These are phyloP conservation scores for Phylloporus rhodoxanthus DNA, from an alignment of 768 basidiomycete species.

Conservation along the genomic window DNA sequence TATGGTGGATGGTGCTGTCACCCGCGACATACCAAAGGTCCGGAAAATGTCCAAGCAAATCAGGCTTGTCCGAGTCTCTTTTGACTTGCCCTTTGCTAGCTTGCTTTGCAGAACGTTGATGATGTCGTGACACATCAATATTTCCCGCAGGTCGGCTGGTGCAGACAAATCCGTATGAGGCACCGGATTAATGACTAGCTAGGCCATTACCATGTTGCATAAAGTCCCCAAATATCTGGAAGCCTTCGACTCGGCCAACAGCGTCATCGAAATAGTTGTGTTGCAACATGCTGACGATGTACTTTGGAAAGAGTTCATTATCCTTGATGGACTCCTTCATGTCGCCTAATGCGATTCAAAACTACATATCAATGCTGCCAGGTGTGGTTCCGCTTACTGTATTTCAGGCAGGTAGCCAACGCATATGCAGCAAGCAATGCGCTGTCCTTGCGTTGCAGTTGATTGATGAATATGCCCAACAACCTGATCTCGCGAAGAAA, in stretches of 20 bases:
- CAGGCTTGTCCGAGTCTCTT: slow-evolving; percentile 18
- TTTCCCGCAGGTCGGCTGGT: slow-evolving; percentile 12
- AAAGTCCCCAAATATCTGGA: slow-evolving; percentile 20
- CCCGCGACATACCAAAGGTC: slow-evolving; percentile 11
- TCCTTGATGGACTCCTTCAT: slow-evolving; percentile 12
- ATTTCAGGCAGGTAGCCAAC: slow-evolving; percentile 11
- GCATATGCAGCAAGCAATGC: slow-evolving; percentile 21
- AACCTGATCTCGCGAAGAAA: slow-evolving; percentile 7
- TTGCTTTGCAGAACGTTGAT: slow-evolving; percentile 14
- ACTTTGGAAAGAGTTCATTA: slow-evolving; percentile 7
- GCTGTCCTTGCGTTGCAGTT: slow-evolving; percentile 10
- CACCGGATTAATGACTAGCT: not conserved
- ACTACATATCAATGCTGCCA: not conserved
- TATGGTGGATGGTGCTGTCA: no score
- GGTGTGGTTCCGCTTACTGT: slow-evolving; percentile 5
- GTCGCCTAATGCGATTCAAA: slow-evolving; percentile 4
- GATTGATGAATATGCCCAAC: slow-evolving; percentile 10
- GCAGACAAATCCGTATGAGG: not conserved
- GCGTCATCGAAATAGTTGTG: slow-evolving; percentile 24
- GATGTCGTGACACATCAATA: slow-evolving; percentile 11
- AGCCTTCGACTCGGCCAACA: slow-evolving; percentile 20
- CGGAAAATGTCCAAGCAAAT: slow-evolving; percentile 21
- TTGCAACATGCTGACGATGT: slow-evolving; percentile 20
- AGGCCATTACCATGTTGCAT: slow-evolving; percentile 16
- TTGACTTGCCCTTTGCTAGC: slow-evolving; percentile 7